Evolutionary conservation across 352 stramenopile genomes (phyloP).

Genomic region (Globisporangium iwayamae): DNA sequence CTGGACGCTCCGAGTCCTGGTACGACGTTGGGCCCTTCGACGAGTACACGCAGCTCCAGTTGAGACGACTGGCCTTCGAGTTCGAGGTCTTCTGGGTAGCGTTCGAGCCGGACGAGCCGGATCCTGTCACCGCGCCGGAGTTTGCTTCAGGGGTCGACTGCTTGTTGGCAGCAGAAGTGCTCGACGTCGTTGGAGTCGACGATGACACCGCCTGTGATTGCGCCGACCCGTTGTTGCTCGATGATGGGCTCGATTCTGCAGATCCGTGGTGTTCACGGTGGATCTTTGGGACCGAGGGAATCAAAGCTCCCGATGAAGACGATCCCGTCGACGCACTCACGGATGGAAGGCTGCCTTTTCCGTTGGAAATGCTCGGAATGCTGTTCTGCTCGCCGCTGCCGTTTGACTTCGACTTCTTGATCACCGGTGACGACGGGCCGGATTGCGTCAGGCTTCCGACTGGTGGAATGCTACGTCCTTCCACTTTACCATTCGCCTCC

Average conservation of each 20-base stretch:
- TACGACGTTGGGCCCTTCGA: slow-evolving; percentile 65
- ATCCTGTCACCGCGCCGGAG: slow-evolving; percentile 25
- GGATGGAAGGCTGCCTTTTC: slow-evolving; percentile 49
- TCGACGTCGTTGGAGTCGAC: slow-evolving; percentile 29
- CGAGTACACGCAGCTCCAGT: slow-evolving; percentile 85
- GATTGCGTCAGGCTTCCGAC: slow-evolving; percentile 27
- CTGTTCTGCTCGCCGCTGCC: slow-evolving; percentile 32
- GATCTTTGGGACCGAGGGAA: slow-evolving; percentile 55
- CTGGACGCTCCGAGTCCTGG: slow-evolving; percentile 75
- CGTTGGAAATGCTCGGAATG: slow-evolving; percentile 71
- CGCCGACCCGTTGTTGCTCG: slow-evolving; percentile 23
- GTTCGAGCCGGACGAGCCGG: slow-evolving; percentile 36
- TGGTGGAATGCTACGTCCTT: slow-evolving; percentile 23
- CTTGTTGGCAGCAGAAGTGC: slow-evolving; percentile 16
- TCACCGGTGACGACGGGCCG: slow-evolving; percentile 48
- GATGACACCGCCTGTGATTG: slow-evolving; percentile 21
- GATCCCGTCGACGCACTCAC: slow-evolving; percentile 27
- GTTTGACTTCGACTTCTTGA: slow-evolving; percentile 79
- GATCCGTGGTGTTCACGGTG: slow-evolving; percentile 51
- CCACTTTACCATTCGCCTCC: slow-evolving; percentile 53
- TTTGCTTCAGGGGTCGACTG: slow-evolving; percentile 20
- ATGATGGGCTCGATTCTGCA: slow-evolving; percentile 53
- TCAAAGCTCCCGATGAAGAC: slow-evolving; percentile 22
- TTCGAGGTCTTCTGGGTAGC: slow-evolving; percentile 70
- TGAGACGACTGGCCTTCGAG: slow-evolving; percentile 78